Base-by-base conservation (phyloP, 306 rosid genomes). In the Fragaria ananassa region DNA sequence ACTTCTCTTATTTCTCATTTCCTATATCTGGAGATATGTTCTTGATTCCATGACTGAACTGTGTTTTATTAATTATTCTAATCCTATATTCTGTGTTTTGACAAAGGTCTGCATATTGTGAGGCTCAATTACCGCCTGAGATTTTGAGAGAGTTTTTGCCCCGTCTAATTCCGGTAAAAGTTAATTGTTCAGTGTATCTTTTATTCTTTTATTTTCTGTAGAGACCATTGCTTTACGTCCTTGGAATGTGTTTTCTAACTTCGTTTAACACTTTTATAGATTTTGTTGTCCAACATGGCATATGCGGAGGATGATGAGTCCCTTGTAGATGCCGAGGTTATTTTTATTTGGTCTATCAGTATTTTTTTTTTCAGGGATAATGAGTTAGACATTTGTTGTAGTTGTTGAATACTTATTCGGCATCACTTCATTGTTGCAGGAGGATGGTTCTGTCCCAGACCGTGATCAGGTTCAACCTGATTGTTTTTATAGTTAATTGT, bases 281-380 rank as follows among this genome's bases (percentile, higher is more conserved):
- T 91, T 69, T 85, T 96, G 78, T 78, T 96, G 88, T 89, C 98
- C 74, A 96, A 96, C 86, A 96, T 96, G 99, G 94, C 88, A 64
- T 96, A 96, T 80, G 93, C 98, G n/a, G 99, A 91, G 82, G 99
- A 96, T 68, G 99, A 96, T 64, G 99, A 96, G 78, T 89, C 99
- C 5, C 80, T 96, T 74, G 79, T 84, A 85, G 99, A 93, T 65
- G 98, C 97, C 9, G 99, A 96, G 99, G 99, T 96, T 71, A 77
- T 23, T 56, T 83, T 78, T 82, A 71, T 79, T 76, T 34, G 60
- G 39, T 76, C 67, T 46, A 64, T 82, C 72, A 63, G 50, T 85
- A 58, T 85, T 81, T 82, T 78, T n/a, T 39, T 44, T 31, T 0
- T 10, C 47, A 44, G 71, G 80, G 72, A 74, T 70, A 75, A 68